Evolutionary conservation across 805 yeast genomes (phyloP).

Genomic region (Candida endomychidarum): DNA sequence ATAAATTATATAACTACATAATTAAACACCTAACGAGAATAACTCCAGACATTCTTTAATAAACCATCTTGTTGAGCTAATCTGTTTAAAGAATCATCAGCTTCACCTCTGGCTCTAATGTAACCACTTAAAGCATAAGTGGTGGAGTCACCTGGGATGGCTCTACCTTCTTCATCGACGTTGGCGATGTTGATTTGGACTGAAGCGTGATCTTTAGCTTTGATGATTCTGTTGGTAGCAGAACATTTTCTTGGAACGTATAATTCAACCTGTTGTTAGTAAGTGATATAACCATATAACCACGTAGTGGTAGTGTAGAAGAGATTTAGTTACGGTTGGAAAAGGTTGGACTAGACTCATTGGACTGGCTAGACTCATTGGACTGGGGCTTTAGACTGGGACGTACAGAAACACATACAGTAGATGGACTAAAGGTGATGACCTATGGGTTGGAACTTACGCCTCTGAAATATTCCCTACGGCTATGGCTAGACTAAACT

Average conservation of each 20-base stretch:
- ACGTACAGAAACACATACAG: too few species aligned
- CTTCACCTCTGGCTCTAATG: slow-evolving; percentile 99
- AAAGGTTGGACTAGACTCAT: too few species aligned
- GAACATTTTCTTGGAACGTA: slow-evolving; percentile 99
- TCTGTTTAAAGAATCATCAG: slow-evolving; percentile 99
- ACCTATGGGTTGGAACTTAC: too few species aligned
- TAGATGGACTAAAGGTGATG: too few species aligned
- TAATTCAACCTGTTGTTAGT: slow-evolving; percentile 84
- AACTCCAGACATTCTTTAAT: slow-evolving; percentile 92
- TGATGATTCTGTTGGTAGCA: slow-evolving; percentile 99
- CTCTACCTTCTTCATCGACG: slow-evolving; percentile 96
- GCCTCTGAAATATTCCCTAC: too few species aligned
- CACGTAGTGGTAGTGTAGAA: too few species aligned
- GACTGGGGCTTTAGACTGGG: too few species aligned
- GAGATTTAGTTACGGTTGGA: too few species aligned
- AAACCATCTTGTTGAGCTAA: slow-evolving; percentile 98
- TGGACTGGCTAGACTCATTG: too few species aligned
- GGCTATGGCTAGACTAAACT: too few species aligned
- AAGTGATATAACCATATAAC: too few species aligned
- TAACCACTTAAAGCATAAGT: slow-evolving; percentile 97
- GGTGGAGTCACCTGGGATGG: slow-evolving; percentile 85
- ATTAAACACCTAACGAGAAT: slow-evolving; percentile 76
- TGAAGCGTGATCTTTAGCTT: slow-evolving; percentile 99
- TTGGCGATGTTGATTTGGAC: slow-evolving; percentile 98
- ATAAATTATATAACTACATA: slow-evolving; percentile 30